phyloP scores from a whole-genome alignment of 495 filamentous ascomycete genomes.

The Daldinia bambusicola region DNA sequence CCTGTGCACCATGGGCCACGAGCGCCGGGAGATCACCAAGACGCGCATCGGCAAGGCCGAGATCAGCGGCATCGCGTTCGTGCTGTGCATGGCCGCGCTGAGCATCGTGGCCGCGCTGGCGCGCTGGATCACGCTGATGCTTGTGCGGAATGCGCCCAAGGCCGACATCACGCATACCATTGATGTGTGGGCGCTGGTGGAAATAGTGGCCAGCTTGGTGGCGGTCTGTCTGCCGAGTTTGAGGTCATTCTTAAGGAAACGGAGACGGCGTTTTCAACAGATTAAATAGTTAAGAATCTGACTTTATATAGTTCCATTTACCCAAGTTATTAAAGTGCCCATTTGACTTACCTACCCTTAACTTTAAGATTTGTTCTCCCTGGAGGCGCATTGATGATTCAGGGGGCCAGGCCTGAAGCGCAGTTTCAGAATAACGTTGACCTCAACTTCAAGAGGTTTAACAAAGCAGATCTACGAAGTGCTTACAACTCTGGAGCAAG shows the following conservation, averaged over 20 bases:
- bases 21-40: slow-evolving; percentile 15
- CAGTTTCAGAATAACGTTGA: too few relatives aligned
- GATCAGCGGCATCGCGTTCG: slow-evolving; percentile 14
- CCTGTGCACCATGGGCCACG: slow-evolving; percentile 3
- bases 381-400: background rate
- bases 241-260: slow-evolving; percentile 14
- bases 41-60: slow-evolving; percentile 8
- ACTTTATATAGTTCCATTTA: background rate
- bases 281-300: background rate
- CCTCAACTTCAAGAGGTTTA: too few relatives aligned
- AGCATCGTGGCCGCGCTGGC: slow-evolving; percentile 15
- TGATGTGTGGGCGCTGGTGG: slow-evolving; percentile 13
- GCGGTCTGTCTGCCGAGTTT: slow-evolving; percentile 14
- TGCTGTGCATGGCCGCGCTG: slow-evolving; percentile 13
- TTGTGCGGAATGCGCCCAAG: slow-evolving; percentile 10
- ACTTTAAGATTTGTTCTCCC: background rate
- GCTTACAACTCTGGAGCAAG: too few relatives aligned
- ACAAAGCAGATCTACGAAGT: too few relatives aligned
- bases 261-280: slow-evolving; percentile 8
- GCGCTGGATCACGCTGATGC: slow-evolving; percentile 9
- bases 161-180: slow-evolving; percentile 19
- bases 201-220: slow-evolving; percentile 17
- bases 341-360: too few relatives aligned
- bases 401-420: too few relatives aligned
- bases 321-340: too few relatives aligned